phyloP scores from a whole-genome alignment of 345 rosid species.

The Conringia planisiliqua region DNA sequence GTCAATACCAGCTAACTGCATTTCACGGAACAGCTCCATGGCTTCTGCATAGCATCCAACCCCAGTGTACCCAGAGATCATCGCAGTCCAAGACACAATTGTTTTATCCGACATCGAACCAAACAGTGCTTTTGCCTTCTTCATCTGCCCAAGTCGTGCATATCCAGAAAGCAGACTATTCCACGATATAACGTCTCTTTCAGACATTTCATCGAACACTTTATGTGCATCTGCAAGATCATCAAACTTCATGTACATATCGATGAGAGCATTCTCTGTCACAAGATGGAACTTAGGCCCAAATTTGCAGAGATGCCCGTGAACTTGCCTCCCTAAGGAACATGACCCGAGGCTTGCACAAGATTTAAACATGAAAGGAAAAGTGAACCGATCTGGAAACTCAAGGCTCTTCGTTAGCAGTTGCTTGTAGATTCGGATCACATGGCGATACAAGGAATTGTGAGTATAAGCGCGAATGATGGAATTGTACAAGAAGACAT shows the following conservation, averaged over 20 bases:
- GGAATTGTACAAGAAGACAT: constrained; percentile 51
- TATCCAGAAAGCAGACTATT: constrained; percentile 56
- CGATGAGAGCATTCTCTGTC: constrained; percentile 47
- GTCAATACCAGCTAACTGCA: constrained; percentile 39
- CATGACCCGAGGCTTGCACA: constrained; percentile 39
- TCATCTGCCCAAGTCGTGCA: constrained; percentile 49
- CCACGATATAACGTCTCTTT: constrained; percentile 56
- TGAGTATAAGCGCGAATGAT: constrained; percentile 49
- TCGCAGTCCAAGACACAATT: constrained; percentile 61
- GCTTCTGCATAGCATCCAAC: constrained; percentile 42
- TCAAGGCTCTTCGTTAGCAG: constrained; percentile 29
- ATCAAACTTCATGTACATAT: constrained; percentile 47
- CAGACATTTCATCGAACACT: constrained; percentile 55
- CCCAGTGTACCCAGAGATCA: constrained; percentile 50
- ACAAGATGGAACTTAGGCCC: constrained; percentile 38
- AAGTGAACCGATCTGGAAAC: constrained; percentile 51
- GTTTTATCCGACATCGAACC: constrained; percentile 37
- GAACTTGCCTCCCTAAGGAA: constrained; percentile 43
- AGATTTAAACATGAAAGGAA: constrained; percentile 51
- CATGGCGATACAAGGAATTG: constrained; percentile 28
- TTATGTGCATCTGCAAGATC: constrained; percentile 36
- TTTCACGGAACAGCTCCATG: constrained; percentile 41
- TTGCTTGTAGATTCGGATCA: constrained; percentile 36
- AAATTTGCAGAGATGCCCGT: constrained; percentile 44
- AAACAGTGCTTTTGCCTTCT: constrained; percentile 44